Base-by-base conservation (phyloP, 2,329 filamentous ascomycete genomes). In the Colletotrichum caudatum region DNA sequence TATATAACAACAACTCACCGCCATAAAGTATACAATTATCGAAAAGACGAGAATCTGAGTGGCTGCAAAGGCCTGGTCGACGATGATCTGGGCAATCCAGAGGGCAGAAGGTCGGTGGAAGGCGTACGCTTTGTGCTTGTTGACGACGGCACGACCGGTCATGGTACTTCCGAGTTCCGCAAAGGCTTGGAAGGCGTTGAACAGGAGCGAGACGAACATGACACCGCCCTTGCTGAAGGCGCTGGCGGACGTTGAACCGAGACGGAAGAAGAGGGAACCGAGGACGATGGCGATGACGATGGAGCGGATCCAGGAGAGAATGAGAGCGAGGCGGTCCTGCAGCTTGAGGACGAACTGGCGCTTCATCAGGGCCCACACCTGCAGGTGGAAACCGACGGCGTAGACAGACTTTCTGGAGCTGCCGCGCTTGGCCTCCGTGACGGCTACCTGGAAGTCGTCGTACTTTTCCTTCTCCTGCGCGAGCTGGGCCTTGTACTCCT, bases 151-250 rank as follows among this genome's bases (percentile, higher is more conserved):
- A 11, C 94, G 87, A 1, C 92, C 93, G 20, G 91, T 82, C 92
- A 96, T 95, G 1, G 92, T 92, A 14, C 87, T 86, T 0, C 87
- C 92, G 0, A 97, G 82, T 79, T 97, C 94, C 0, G 91, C 89
- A 78, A 96, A 95, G 33, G 94, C 93, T 77, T 94, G 91, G 81
- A 97, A 95, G n/a, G 92, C 92, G 79, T 95, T 95, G 86, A 95
- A 95, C 5, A 97, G 82, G 1, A 97, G 87, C 29, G 92, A 85
- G 65, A 94, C 90, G 82, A 97, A 97, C 62, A 97, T 84, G 1
- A 95, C 88, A 83, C 93, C 94, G 74, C 93, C 93, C 78, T 94
- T 90, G 75, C 91, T 93, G 81, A 96, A 97, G 3, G 93, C 92
- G 50, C 91, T 93, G 41, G 89, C 89, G 1, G 89, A 90, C 0